Percentiles rank a stretch among this genome's conserved stretches.
These are phyloP conservation scores for Artemisia argyi DNA, from an alignment of 129 eudicot species.

Conservation along the genomic window DNA sequence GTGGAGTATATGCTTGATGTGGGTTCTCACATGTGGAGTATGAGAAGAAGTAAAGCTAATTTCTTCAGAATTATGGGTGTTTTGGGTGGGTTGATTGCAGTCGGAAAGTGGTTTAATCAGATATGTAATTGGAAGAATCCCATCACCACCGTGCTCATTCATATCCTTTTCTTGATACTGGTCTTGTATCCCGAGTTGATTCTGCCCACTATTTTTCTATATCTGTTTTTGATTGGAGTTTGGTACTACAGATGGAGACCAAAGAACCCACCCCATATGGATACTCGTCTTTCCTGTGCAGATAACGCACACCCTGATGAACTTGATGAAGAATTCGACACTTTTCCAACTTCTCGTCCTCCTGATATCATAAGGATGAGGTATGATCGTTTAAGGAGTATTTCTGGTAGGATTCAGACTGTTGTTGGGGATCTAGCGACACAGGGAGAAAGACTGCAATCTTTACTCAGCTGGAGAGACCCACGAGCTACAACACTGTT, in stretches of 20 bases:
- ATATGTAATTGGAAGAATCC: constrained; percentile 69
- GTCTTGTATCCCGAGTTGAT: constrained; percentile 56
- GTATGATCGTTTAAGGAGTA: constrained; percentile 57
- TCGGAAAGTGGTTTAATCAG: constrained; percentile 58
- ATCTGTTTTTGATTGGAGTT: constrained; percentile 56
- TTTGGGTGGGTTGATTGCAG: constrained; percentile 45
- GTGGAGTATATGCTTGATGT: constrained; percentile 70
- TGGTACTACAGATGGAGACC: constrained; percentile 59
- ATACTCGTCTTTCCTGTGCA: constrained; percentile 64
- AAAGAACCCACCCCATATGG: constrained; percentile 65
- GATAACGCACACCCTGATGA: constrained; percentile 61
- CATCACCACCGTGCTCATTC: constrained; percentile 53
- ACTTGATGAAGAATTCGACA: constrained; percentile 64
- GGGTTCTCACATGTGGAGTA: constrained; percentile 76
- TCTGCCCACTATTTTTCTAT: constrained; percentile 58
- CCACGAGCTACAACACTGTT: constrained; percentile 59
- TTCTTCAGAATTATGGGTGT: constrained; percentile 56
- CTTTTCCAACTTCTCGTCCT: constrained; percentile 58
- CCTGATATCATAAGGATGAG: constrained; percentile 54
- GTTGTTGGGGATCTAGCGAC: constrained; percentile 71
- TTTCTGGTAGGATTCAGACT: constrained; percentile 69
- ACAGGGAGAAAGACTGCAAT: constrained; percentile 63
- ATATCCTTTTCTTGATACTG: constrained; percentile 52
- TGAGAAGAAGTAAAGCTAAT: constrained; percentile 75
- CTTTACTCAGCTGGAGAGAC: constrained; percentile 68